Evolutionary conservation across 305 asterid species (phyloP).

Genomic region (Fraxinus platypoda): DNA sequence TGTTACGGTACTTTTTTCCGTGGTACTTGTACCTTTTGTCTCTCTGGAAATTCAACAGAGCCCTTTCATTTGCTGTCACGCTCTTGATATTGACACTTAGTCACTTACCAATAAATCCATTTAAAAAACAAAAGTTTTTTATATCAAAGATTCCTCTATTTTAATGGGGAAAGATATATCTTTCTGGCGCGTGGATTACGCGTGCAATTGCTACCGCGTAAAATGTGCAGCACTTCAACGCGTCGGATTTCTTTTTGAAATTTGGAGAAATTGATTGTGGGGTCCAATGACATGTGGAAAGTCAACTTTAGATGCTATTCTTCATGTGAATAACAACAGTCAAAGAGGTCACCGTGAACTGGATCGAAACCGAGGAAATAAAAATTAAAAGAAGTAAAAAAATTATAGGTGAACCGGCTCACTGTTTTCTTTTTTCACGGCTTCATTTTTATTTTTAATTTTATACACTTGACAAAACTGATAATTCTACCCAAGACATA

Average conservation of each 20-base stretch:
- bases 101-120: background rate
- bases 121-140: too few species aligned
- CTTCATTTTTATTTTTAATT: background rate
- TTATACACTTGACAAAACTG: background rate
- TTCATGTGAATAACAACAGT: background rate
- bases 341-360: background rate
- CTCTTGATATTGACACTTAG: background rate
- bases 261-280: background rate
- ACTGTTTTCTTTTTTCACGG: background rate
- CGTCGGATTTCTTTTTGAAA: background rate
- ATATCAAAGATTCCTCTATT: background rate
- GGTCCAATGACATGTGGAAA: background rate
- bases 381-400: too few species aligned
- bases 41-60: background rate
- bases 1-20: background rate
- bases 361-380: background rate
- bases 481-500: background rate
- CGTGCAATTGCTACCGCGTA: background rate
- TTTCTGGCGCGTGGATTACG: background rate
- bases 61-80: background rate
- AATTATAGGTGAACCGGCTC: background rate
- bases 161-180: background rate
- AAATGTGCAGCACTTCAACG: background rate
- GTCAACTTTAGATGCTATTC: constrained; percentile 5
- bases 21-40: background rate